phyloP scores from a whole-genome alignment of 2,329 filamentous ascomycete genomes.

The Grosmannia huntii region DNA sequence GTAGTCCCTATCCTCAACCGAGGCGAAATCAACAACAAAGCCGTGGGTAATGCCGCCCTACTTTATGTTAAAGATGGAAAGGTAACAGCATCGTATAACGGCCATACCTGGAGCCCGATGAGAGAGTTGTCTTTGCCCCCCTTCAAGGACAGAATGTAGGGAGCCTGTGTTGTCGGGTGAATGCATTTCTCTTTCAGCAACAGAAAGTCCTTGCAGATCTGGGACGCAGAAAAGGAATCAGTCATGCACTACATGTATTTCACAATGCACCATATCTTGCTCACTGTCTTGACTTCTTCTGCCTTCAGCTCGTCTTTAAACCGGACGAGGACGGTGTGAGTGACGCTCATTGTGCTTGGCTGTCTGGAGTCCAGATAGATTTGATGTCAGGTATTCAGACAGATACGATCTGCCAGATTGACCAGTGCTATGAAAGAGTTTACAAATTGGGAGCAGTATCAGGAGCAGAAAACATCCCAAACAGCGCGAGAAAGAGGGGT shows the following conservation, averaged over 20 bases:
- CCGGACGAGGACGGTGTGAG: constrained; percentile 8
- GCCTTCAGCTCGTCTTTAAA: constrained; percentile 2
- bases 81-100: too few species aligned
- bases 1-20: constrained; percentile 50
- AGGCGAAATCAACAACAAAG: constrained; percentile 57
- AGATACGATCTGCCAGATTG: too few species aligned
- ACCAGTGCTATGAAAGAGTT: background rate
- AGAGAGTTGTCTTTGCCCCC: constrained; percentile 51
- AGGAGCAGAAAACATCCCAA: too few species aligned
- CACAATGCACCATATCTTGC: background rate
- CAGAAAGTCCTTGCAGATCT: constrained; percentile 25
- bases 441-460: too few species aligned
- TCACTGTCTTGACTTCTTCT: background rate
- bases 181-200: constrained; percentile 46
- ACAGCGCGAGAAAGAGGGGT: too few species aligned
- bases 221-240: background rate
- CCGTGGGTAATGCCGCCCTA: constrained; percentile 52
- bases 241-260: background rate
- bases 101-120: constrained; percentile 44
- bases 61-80: background rate
- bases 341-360: constrained; percentile 3
- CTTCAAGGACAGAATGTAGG: constrained; percentile 45
- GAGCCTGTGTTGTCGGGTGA: constrained; percentile 42
- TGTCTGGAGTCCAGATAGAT: background rate
- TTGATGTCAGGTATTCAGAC: background rate